phyloP scores from a whole-genome alignment of 2,329 filamentous ascomycete genomes.

The Sclerotinia minor region DNA sequence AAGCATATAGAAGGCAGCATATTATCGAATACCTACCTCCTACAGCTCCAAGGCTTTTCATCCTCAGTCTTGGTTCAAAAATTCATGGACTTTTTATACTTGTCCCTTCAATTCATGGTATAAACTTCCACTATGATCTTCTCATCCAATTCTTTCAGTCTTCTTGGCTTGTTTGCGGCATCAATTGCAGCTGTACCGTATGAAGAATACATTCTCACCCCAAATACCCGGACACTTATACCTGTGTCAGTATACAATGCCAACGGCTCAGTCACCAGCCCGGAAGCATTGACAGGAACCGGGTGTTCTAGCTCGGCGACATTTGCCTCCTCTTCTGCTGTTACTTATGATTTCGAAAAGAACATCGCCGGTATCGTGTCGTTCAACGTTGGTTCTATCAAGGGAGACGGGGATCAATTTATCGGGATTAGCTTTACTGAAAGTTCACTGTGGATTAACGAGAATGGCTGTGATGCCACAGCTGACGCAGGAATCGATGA shows the following conservation, averaged over 20 bases:
- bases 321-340: slow-evolving; percentile 40
- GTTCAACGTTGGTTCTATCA: slow-evolving; percentile 39
- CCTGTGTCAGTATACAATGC: slow-evolving; percentile 38
- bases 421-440: slow-evolving; percentile 46
- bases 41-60: background rate
- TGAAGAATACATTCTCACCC: slow-evolving; percentile 43
- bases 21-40: too few species aligned
- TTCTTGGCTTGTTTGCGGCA: background rate
- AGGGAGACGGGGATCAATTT: slow-evolving; percentile 35
- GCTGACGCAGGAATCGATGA: slow-evolving; percentile 50
- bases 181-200: slow-evolving; percentile 36
- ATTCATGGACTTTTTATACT: background rate
- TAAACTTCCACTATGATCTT: background rate
- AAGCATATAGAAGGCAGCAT: too few species aligned
- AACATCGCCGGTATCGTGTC: slow-evolving; percentile 46
- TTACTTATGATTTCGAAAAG: slow-evolving; percentile 45
- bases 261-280: slow-evolving; percentile 40
- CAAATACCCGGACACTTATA: slow-evolving; percentile 36
- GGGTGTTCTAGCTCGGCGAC: slow-evolving; percentile 24
- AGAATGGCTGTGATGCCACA: slow-evolving; percentile 48
- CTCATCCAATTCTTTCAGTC: background rate
- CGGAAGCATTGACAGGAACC: slow-evolving; percentile 27
- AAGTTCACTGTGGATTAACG: slow-evolving; percentile 50
- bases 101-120: background rate
- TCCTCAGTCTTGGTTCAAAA: background rate